Evolutionary conservation across 2,329 filamentous ascomycete genomes (phyloP), one percentile per base, ranked within the genome.

Genomic region (Arachnopeziza araneosa): DNA sequence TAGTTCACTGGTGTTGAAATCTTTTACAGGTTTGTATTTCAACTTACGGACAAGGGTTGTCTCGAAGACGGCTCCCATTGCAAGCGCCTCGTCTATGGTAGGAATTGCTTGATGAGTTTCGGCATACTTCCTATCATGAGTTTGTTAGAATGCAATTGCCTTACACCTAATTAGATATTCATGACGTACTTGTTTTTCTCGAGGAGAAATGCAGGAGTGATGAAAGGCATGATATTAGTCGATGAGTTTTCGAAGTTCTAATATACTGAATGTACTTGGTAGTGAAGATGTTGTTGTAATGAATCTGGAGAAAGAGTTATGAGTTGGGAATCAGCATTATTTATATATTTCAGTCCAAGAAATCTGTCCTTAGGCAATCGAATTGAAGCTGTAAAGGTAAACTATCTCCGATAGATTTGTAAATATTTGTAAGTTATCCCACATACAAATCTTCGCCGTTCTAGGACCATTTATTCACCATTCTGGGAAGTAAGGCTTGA

Each of bases 111-210:
- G 51, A 53, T 53, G 51, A 19, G 7, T 53, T 53, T 53, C 51
- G 26, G 51, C 51, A 23, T 53, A 53, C n/a, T 53, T 53, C 51
- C 51, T 53, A 26, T 4, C 2, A 14, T n/a, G 21, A 4, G 51
- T 53, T 26, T 12, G 51, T 53, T 26, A 53, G 24, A 53, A 53
- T 53, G 9, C 17, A 12, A 26, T 26, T 8, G 24, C 23, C 9
- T 19, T 26, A 9, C 9, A 26, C 26, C 23, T 17, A 30, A 53
- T 4, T n/a, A 9, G 17, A 24, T 10, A 53, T 53, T 53, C 3
- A 53, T 26, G 51, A 17, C 51, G 32, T 54, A 54, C 52, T 54
- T 54, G 52, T 54, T 54, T n/a, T 24, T 32, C 24, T 54, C 24
- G 32, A 54, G 52, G 12, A 54, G 52, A 19, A 6, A 14, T 3